Evolutionary conservation across 441 rosid genomes (phyloP).

Genomic region (Gossypium laxum): DNA sequence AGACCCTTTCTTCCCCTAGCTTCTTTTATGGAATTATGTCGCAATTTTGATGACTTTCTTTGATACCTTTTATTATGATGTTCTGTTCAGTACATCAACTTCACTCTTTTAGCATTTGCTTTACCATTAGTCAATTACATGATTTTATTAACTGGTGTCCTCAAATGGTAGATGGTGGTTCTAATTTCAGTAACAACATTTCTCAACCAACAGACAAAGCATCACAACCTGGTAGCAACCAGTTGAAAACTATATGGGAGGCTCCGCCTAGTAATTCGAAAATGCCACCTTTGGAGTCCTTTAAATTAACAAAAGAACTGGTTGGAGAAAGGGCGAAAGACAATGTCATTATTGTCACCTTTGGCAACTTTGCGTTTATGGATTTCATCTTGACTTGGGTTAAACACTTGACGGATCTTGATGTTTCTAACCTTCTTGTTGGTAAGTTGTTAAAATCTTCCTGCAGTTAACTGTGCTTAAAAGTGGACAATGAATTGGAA

Average conservation of each 20-base stretch:
- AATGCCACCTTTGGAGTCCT: slow-evolving; percentile 70
- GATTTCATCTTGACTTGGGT: slow-evolving; percentile 98
- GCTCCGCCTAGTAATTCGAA: slow-evolving; percentile 48
- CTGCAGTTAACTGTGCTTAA: neutral
- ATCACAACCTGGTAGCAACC: slow-evolving; percentile 21
- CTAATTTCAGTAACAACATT: slow-evolving; percentile 12
- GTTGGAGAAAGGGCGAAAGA: slow-evolving; percentile 64
- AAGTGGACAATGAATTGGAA: slow-evolving; percentile 3
- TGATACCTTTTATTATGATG: neutral
- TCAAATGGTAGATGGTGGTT: slow-evolving; percentile 28
- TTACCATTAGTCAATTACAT: neutral
- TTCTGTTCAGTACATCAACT: neutral
- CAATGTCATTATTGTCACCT: slow-evolving; percentile 74
- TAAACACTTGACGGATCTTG: slow-evolving; percentile 78
- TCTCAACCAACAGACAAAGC: slow-evolving; percentile 27
- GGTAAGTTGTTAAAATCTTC: slow-evolving; percentile 38
- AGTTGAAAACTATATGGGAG: slow-evolving; percentile 55
- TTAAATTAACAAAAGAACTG: slow-evolving; percentile 61
- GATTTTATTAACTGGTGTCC: slow-evolving; percentile 9
- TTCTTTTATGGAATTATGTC: neutral
- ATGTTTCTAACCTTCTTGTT: slow-evolving; percentile 71
- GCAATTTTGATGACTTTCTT: neutral
- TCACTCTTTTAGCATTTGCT: neutral
- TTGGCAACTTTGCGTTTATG: slow-evolving; percentile 95
- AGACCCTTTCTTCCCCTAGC: neutral